phyloP scores from a whole-genome alignment of 805 yeast genomes.

The Hanseniaspora hatyaiensis region DNA sequence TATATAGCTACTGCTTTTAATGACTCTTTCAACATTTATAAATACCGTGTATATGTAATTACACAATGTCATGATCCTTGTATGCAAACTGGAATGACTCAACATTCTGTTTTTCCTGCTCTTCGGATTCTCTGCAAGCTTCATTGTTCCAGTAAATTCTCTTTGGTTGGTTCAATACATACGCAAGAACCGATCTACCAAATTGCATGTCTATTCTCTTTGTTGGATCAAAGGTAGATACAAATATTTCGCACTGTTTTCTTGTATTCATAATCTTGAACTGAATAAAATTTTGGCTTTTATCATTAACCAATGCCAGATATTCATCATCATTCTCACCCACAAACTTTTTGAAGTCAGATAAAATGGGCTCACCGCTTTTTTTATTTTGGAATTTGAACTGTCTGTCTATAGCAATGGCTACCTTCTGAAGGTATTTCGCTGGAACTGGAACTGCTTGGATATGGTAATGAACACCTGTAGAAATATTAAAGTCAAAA shows the following conservation, averaged over 20 bases:
- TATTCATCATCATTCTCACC: constrained; percentile 24
- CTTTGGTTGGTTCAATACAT: constrained; percentile 46
- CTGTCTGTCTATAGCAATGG: constrained; percentile 37
- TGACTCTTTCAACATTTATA: no score
- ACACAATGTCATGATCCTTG: constrained; percentile 43
- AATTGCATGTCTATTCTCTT: constrained; percentile 62
- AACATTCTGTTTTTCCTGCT: constrained; percentile 55
- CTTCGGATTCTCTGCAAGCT: constrained; percentile 47
- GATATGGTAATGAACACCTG: constrained; percentile 62
- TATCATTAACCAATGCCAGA: constrained; percentile 24
- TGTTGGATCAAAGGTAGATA: constrained; percentile 27
- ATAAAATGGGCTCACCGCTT: constrained; percentile 22
- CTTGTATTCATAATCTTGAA: constrained; percentile 30
- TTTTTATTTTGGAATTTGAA: constrained; percentile 38
- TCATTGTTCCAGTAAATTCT: constrained; percentile 60
- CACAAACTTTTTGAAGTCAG: constrained; percentile 30
- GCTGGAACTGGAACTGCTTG: constrained; percentile 65
- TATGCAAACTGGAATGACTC: constrained; percentile 48
- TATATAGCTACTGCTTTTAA: no score
- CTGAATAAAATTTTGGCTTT: constrained; percentile 27
- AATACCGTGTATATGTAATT: not conserved
- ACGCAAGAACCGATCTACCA: constrained; percentile 69
- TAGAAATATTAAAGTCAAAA: constrained; percentile 55
- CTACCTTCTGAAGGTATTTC: constrained; percentile 35
- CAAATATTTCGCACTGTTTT: constrained; percentile 25